A percentile compares a stretch with the other conserved stretches of the same genome.
Conservation (phyloP, 441 rosid species). For the Syzygium syzygioides region DNA sequence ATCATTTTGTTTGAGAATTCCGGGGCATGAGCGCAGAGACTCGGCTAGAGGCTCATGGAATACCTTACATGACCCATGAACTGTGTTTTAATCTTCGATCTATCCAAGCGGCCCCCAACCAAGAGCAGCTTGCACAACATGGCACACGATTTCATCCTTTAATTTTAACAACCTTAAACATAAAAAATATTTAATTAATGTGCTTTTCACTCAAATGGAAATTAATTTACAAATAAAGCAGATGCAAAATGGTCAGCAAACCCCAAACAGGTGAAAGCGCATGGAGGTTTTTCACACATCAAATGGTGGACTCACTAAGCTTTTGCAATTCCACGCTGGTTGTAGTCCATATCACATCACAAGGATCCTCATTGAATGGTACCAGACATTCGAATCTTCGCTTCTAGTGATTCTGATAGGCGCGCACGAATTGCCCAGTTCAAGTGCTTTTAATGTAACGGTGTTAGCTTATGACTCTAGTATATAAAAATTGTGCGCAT, state of each 20-base stretch:
- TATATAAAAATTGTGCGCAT: too few species aligned
- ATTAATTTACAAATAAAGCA: neutral
- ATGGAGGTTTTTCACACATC: neutral
- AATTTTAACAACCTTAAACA: too few species aligned
- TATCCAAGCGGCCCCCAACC: too few species aligned
- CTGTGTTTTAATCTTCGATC: too few species aligned
- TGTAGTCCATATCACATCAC: neutral
- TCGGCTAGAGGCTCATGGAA: too few species aligned
- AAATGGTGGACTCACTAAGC: neutral
- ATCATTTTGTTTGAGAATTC: too few species aligned
- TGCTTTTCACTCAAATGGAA: neutral
- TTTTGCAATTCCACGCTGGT: neutral
- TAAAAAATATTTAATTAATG: neutral
- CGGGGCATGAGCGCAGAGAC: too few species aligned
- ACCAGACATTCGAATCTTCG: neutral
- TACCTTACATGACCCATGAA: too few species aligned
- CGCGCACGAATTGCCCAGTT: accelerated
- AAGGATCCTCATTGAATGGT: neutral
- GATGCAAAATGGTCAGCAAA: neutral
- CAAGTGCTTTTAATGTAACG: neutral
- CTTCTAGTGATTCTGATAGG: neutral
- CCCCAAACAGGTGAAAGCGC: neutral
- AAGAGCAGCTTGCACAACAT: too few species aligned
- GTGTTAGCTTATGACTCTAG: neutral
- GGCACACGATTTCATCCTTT: too few species aligned